These are phyloP conservation scores for Pichia scutulata DNA, from an alignment of 805 yeast species.

Conservation along the genomic window DNA sequence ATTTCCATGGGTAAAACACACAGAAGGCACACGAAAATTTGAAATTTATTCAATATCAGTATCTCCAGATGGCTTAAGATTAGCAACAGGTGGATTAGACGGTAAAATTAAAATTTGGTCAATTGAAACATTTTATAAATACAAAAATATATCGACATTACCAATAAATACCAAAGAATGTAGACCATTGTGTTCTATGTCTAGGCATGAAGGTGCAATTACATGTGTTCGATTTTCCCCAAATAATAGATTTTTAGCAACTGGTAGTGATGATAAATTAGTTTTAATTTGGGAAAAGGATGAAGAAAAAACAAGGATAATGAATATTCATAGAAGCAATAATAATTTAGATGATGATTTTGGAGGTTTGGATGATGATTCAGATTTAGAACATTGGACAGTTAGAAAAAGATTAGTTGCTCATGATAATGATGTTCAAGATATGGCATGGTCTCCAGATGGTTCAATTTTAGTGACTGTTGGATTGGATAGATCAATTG, in stretches of 20 bases:
- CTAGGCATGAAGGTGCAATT: conserved; percentile 94
- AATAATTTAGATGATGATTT: neutral
- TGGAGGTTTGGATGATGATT: conserved; percentile 52
- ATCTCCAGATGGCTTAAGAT: conserved; percentile 70
- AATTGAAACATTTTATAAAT: conserved; percentile 43
- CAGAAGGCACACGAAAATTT: conserved; percentile 70
- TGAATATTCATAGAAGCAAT: conserved; percentile 21
- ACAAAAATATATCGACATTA: conserved; percentile 17
- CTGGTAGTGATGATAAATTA: conserved; percentile 93
- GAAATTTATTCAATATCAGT: conserved; percentile 83
- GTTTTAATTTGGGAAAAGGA: conserved; percentile 90
- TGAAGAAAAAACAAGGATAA: conserved; percentile 48
- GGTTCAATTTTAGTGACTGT: conserved; percentile 85
- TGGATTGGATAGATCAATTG: conserved; percentile 87
- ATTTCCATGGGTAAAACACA: conserved; percentile 66
- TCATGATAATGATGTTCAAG: conserved; percentile 96
- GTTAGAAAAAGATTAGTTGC: conserved; percentile 89
- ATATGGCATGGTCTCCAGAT: conserved; percentile 97
- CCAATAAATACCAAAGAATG: conserved; percentile 23
- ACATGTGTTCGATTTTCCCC: conserved; percentile 92
- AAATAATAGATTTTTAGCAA: conserved; percentile 81
- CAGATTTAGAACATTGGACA: conserved; percentile 87
- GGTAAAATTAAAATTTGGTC: conserved; percentile 93
- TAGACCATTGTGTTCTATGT: conserved; percentile 79
- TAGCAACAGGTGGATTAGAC: conserved; percentile 92